Evolutionary conservation across 2,329 filamentous ascomycete genomes (phyloP), one percentile per base, ranked within the genome.

Genomic region (Aureobasidium sp.): DNA sequence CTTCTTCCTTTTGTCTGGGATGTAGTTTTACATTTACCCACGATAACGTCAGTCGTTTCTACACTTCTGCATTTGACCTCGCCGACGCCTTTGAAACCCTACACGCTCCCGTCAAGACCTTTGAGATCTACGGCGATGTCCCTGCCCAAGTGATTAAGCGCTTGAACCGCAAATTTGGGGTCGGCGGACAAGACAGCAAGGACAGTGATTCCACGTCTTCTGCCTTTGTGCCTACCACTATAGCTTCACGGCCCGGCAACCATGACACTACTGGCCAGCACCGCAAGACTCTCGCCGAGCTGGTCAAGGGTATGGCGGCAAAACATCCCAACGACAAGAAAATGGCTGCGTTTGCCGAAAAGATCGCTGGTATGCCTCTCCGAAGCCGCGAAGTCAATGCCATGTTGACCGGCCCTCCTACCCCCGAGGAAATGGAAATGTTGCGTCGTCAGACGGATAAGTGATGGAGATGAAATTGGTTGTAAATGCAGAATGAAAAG

Each of bases 131-230:
- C 3, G 53, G 53, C 11, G 53, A 57, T 47, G 27, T 57, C 14
- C 53, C 53, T n/a, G 53, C 41, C 41, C 29, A 57, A n/a, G 53
- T 57, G 3, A 37, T 57, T 15, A 7, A 57, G 12, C 53, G 53
- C 14, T 12, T 57, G 25, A 47, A 34, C 53, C n/a, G 29, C 53
- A 57, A 47, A 11, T 57, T 57, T 6, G 12, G 39, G 6, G 25
- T 25, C 5, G 29, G 1, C 12, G 6, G 12, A 9, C 31, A 34
- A 34, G 9, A 3, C 29, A 34, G 34, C 29, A 34, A 49, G 1
- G 9, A 49, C 7, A 8, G 29, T 2, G 17, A 17, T 49, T 0
- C 47, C 4, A 0, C 8, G n/a, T 8, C 47, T 34, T 17, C 27
- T 17, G 6, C 29, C 8, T 49, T 29, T 11, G 5, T 12, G 20